phyloP scores from a whole-genome alignment of 176 grass and related monocot species.

The Stipa capillata region DNA sequence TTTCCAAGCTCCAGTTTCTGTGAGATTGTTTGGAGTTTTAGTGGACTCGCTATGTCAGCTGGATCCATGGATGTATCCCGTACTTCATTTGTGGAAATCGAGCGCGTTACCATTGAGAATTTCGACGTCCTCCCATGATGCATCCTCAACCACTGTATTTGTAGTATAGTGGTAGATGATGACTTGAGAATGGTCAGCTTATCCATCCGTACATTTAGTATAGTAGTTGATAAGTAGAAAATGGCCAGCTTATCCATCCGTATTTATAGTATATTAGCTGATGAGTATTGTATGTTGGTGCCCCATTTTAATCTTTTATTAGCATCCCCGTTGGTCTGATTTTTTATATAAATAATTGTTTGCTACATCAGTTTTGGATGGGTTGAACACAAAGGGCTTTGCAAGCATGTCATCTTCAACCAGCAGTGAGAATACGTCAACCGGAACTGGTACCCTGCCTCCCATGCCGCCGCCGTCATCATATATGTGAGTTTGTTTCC shows the following conservation, averaged over 20 bases:
- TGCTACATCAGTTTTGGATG: conserved; percentile 25
- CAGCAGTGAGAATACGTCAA: conserved; percentile 36
- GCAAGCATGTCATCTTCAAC: conserved; percentile 68
- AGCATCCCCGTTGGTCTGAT: not conserved
- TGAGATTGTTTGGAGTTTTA: not conserved
- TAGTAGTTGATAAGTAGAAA: not conserved
- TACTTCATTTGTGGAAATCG: not conserved
- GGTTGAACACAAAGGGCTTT: conserved; percentile 45
- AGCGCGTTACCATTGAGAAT: not conserved
- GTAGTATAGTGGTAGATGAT: not conserved
- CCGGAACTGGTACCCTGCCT: conserved; percentile 39
- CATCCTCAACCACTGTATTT: not conserved
- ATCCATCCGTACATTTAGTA: not conserved
- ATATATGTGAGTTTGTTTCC: conserved; percentile 36
- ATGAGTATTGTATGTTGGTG: not conserved
- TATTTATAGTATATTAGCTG: not conserved
- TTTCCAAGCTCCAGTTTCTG: not conserved
- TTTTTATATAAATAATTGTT: not conserved
- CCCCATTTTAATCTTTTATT: not conserved
- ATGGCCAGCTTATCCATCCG: not conserved
- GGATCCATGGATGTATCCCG: not conserved
- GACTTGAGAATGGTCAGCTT: not conserved
- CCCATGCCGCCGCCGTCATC: conserved; percentile 39
- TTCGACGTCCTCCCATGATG: not conserved
- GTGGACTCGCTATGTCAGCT: not conserved